These are phyloP conservation scores for Diaporthe sp. DNA, from an alignment of 2,329 filamentous ascomycete species.

Conservation along the genomic window DNA sequence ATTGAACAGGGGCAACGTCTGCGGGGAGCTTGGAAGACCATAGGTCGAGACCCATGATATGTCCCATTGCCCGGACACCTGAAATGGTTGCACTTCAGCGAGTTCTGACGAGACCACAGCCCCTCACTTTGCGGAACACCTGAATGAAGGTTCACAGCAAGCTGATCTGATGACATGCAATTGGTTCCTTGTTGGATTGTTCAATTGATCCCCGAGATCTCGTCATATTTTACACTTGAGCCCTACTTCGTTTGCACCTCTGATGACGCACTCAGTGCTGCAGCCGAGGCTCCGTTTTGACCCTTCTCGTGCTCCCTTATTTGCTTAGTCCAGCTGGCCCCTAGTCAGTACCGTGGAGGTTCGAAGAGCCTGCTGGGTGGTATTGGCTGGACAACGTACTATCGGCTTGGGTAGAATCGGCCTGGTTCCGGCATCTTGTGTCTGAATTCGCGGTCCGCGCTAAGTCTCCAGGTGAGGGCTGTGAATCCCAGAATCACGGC, in stretches of 20 bases:
- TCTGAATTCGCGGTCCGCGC: constrained; percentile 78
- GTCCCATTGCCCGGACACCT: not conserved
- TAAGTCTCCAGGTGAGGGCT: constrained; percentile 74
- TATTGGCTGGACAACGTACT: constrained; percentile 65
- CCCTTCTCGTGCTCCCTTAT: constrained; percentile 55
- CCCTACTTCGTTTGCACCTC: constrained; percentile 24
- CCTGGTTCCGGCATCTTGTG: constrained; percentile 82
- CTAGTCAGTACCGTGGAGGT: not conserved
- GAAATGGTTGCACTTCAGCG: not conserved
- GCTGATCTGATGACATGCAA: not conserved
- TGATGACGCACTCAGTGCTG: constrained; percentile 16
- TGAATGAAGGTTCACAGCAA: not conserved
- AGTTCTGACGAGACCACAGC: not conserved
- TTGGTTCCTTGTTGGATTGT: not conserved
- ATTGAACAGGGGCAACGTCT: not conserved
- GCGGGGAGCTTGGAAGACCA: not conserved
- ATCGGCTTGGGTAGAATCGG: constrained; percentile 87
- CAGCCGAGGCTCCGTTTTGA: constrained; percentile 41
- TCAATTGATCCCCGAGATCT: not conserved
- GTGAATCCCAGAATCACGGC: constrained; percentile 67
- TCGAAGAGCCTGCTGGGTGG: not conserved
- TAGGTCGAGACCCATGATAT: too few species aligned
- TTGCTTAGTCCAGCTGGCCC: constrained; percentile 55
- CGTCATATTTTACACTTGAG: not conserved
- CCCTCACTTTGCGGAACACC: not conserved